Evolutionary conservation across 73 alveolate genomes (phyloP), one percentile per base, ranked within the genome.

Genomic region (Paramecium pentaurelia): DNA sequence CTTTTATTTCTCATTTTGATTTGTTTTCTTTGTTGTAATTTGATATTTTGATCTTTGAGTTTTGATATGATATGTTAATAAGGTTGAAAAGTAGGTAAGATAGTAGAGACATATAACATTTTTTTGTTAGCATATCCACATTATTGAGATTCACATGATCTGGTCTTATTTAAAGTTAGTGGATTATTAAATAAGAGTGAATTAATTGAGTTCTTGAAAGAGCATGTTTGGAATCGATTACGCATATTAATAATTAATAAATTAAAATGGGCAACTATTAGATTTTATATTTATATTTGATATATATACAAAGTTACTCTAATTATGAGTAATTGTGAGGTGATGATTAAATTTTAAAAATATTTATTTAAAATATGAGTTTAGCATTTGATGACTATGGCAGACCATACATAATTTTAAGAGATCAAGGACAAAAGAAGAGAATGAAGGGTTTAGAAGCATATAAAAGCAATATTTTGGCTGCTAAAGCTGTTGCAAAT

Each of bases 401-500:
- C 49, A 93, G 99, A 88, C 99, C 99, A 34, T 96, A 97, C 95
- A 92, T 97, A 64, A 95, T 97, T 77, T 91, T 97, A 86, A 97
- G 98, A 94, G 99, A 98, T 80, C 96, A 97, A 93, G 98, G 95
- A 44, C 95, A 95, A 96, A 97, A 98, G 93, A 96, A 96, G 92
- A 95, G 99, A 86, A 92, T 97, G 54, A 98, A 97, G 92, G 99
- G 99, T 18, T 93, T 88, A 49, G 99, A 97, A 88, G 99, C 99
- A 38, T 97, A 97, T 90, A 95, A 95, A 94, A 95, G 54, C 75
- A 95, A 95, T 89, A 95, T 95, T 64, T 92, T 83, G 54, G 97
- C 97, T 30, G 96, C 96, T 59, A 93, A 86, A 87, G 94, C 97
- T 51, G 93, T 95, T 58, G 94, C 97, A 12, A 93, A 86, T 92